Percentiles rank a stretch among this genome's conserved stretches.
These are phyloP conservation scores for Stentor coeruleus DNA, from an alignment of 73 alveolate genomes.

Conservation along the genomic window DNA sequence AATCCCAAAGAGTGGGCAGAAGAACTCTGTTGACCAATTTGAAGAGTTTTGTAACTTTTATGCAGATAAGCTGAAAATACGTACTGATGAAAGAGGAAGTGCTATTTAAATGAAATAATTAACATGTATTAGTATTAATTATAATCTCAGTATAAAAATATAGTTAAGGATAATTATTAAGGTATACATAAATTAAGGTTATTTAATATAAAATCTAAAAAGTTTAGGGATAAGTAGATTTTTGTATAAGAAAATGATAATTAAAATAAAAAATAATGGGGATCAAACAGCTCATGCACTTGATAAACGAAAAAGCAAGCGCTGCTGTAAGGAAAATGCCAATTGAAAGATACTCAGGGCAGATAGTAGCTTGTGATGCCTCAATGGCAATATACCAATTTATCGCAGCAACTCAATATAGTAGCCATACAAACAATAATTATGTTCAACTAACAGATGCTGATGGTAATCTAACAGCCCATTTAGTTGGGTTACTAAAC, in stretches of 20 bases:
- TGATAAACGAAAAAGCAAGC: constrained; percentile 90
- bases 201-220: too few species aligned
- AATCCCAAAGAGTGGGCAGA: not conserved
- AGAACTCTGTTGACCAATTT: not conserved
- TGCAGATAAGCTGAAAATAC: not conserved
- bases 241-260: too few species aligned
- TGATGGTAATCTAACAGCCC: constrained; percentile 96
- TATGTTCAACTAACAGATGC: constrained; percentile 82
- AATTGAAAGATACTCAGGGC: constrained; percentile 70
- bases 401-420: constrained; percentile 81
- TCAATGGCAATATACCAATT: constrained; percentile 96
- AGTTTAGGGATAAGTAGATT: too few species aligned
- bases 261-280: constrained; percentile 85
- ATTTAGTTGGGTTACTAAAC: constrained; percentile 90
- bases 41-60: not conserved
- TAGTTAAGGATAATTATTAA: too few species aligned
- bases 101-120: not conserved
- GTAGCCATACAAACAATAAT: constrained; percentile 55
- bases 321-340: constrained; percentile 71
- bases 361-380: constrained; percentile 92
- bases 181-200: too few species aligned
- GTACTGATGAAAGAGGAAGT: not conserved
- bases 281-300: constrained; percentile 87
- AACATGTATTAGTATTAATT: too few species aligned
- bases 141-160: too few species aligned